Percentiles rank a stretch among this genome's conserved stretches.
Evolutionary conservation across 192 early-diverging fungal genomes (phyloP).

Genomic region (Phycomyces blakesleeanus): DNA sequence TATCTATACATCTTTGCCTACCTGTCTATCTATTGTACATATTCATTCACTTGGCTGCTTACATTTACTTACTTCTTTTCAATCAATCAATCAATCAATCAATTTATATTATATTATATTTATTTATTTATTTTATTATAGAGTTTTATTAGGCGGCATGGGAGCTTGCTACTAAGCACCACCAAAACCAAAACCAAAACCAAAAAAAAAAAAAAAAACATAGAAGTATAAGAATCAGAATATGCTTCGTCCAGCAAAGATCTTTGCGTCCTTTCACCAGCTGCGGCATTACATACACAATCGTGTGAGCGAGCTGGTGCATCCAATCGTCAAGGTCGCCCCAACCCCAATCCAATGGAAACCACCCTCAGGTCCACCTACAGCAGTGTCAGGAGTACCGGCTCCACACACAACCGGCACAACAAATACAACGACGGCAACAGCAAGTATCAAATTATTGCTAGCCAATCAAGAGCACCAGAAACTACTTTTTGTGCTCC

Average conservation of each 20-base stretch:
- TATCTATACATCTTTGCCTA: too few relatives aligned
- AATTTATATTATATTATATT: too few relatives aligned
- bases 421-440: too few relatives aligned
- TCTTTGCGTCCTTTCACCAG: slow-evolving; percentile 28
- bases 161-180: too few relatives aligned
- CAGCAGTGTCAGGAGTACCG: not conserved
- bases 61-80: too few relatives aligned
- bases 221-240: too few relatives aligned
- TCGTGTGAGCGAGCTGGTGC: slow-evolving; percentile 22
- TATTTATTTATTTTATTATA: slow-evolving; percentile 9
- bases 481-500: not conserved
- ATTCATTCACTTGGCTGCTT: too few relatives aligned
- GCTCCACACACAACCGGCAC: slow-evolving; percentile 3
- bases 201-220: too few relatives aligned
- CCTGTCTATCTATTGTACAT: too few relatives aligned
- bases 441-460: too few relatives aligned
- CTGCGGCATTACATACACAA: slow-evolving; percentile 23
- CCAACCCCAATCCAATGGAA: not conserved
- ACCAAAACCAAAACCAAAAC: too few relatives aligned
- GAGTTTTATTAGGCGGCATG: too few relatives aligned
- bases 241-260: slow-evolving; percentile 23
- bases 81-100: not conserved
- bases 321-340: not conserved
- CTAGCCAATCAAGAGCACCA: slow-evolving; percentile 1
- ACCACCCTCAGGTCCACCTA: not conserved